Percentiles rank a stretch among this genome's conserved stretches.
Evolutionary conservation across 768 basidiomycete genomes (phyloP).

Genomic region (Mycena metata): DNA sequence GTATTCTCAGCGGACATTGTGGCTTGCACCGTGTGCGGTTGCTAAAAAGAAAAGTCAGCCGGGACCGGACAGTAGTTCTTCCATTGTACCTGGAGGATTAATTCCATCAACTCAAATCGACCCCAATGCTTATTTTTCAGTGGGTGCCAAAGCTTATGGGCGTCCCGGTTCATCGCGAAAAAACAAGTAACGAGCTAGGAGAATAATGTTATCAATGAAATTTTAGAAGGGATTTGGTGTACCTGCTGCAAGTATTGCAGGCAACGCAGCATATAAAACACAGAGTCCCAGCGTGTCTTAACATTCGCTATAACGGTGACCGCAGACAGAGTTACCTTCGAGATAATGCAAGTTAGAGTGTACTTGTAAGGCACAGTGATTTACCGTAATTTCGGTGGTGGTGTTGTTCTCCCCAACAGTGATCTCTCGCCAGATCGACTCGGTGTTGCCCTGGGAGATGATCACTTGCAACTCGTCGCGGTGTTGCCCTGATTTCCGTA

Average conservation of each 20-base stretch:
- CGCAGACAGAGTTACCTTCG: slow-evolving; percentile 5
- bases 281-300: slow-evolving; percentile 15
- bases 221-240: slow-evolving; percentile 19
- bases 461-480: slow-evolving; percentile 23
- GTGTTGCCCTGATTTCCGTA: slow-evolving; percentile 23
- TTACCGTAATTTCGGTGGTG: slow-evolving; percentile 13
- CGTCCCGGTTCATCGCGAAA: slow-evolving; percentile 17
- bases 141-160: slow-evolving; percentile 10
- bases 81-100: slow-evolving; percentile 1
- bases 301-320: slow-evolving; percentile 16
- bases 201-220: slow-evolving; percentile 15
- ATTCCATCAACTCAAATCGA: slow-evolving; percentile 10
- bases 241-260: slow-evolving; percentile 21
- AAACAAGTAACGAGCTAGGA: slow-evolving; percentile 13
- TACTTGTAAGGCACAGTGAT: slow-evolving; percentile 5
- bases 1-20: slow-evolving; percentile 12
- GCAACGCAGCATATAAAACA: slow-evolving; percentile 17
- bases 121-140: slow-evolving; percentile 7
- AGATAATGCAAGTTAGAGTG: slow-evolving; percentile 18
- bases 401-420: slow-evolving; percentile 27
- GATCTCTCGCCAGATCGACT: slow-evolving; percentile 13
- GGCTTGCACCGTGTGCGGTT: slow-evolving; percentile 11
- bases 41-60: slow-evolving; percentile 9
- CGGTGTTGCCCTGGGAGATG: slow-evolving; percentile 23
- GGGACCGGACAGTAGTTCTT: slow-evolving; percentile 2